Percentiles rank a stretch among this genome's conserved stretches.
Conservation (phyloP, 805 yeast genomes). For the Ogataea philodendri region DNA sequence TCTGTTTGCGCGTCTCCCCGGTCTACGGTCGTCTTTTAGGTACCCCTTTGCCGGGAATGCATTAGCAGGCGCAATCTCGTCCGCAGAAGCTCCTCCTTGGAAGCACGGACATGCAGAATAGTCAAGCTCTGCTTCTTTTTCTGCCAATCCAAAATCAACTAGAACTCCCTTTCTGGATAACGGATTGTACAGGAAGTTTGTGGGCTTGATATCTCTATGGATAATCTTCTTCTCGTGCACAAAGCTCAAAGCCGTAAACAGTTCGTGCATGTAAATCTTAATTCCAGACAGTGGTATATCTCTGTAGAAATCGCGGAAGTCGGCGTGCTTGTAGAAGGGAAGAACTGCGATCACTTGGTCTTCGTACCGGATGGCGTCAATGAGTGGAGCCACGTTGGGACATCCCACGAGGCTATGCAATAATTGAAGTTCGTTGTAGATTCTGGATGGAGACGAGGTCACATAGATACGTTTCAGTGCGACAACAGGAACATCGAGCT, state of each 20-base stretch:
- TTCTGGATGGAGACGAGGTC: slow-evolving; percentile 91
- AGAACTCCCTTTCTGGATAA: slow-evolving; percentile 69
- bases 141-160: slow-evolving; percentile 93
- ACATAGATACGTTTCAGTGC: slow-evolving; percentile 94
- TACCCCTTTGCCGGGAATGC: slow-evolving; percentile 56
- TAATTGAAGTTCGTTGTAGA: slow-evolving; percentile 80
- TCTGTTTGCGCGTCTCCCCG: slow-evolving; percentile 90
- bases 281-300: slow-evolving; percentile 79
- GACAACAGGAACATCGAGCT: slow-evolving; percentile 43
- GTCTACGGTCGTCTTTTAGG: slow-evolving; percentile 82
- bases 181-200: slow-evolving; percentile 70
- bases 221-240: slow-evolving; percentile 80
- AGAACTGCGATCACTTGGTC: slow-evolving; percentile 93
- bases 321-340: slow-evolving; percentile 88
- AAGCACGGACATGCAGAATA: slow-evolving; percentile 55
- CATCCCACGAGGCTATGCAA: slow-evolving; percentile 68
- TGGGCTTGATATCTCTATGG: slow-evolving; percentile 87
- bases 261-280: slow-evolving; percentile 73
- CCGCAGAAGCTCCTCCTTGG: slow-evolving; percentile 35
- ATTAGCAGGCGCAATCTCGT: slow-evolving; percentile 36
- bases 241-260: slow-evolving; percentile 70
- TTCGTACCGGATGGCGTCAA: slow-evolving; percentile 81
- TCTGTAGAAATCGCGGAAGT: slow-evolving; percentile 82
- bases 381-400: slow-evolving; percentile 77
- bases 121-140: slow-evolving; percentile 43